These are phyloP conservation scores for Trichocomaceae sp. DNA, from an alignment of 2,329 filamentous ascomycete genomes.

Conservation along the genomic window DNA sequence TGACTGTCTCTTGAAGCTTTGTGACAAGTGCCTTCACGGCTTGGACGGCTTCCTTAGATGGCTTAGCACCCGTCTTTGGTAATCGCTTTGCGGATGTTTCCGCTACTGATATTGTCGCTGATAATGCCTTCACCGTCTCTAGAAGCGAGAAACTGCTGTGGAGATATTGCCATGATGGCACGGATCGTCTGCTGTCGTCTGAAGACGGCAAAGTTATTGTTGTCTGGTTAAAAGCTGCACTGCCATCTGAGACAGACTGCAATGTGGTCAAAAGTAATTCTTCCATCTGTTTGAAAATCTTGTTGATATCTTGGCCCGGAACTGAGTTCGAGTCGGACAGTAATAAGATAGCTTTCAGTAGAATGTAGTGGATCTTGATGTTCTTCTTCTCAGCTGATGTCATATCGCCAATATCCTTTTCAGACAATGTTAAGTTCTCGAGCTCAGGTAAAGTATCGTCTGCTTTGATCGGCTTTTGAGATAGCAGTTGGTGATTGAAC, in stretches of 20 bases:
- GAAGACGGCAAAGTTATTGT: constrained; percentile 21
- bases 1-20: constrained; percentile 29
- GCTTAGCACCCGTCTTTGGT: constrained; percentile 22
- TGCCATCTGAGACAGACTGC: constrained; percentile 19
- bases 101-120: constrained; percentile 24
- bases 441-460: constrained; percentile 24
- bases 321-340: constrained; percentile 30
- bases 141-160: constrained; percentile 34
- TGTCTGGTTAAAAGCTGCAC: constrained; percentile 20
- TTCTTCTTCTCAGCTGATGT: constrained; percentile 31
- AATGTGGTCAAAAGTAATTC: constrained; percentile 26
- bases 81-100: constrained; percentile 25
- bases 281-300: constrained; percentile 24
- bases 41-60: constrained; percentile 31
- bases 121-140: constrained; percentile 37
- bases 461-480: constrained; percentile 26
- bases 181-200: constrained; percentile 18
- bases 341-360: constrained; percentile 29
- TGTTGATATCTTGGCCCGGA: constrained; percentile 24
- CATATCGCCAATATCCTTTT: constrained; percentile 29
- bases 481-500: constrained; percentile 25
- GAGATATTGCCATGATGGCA: constrained; percentile 38
- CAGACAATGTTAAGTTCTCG: constrained; percentile 20
- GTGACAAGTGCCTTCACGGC: constrained; percentile 20
- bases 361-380: constrained; percentile 26